Base-by-base conservation (phyloP, 306 rosid genomes). In the Clitoria ternatea region DNA sequence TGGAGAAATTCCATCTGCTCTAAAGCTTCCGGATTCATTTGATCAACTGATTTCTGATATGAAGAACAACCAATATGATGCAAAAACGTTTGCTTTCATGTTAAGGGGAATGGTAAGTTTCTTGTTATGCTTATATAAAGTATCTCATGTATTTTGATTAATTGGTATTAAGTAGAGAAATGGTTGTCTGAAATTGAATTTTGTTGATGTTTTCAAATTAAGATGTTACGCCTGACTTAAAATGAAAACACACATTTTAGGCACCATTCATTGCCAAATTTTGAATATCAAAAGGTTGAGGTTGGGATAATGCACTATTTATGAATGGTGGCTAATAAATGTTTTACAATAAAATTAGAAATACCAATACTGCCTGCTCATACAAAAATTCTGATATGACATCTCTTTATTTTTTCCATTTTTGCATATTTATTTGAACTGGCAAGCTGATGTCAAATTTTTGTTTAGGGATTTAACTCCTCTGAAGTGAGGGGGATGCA, bases 91-190 rank as follows among this genome's bases (percentile, higher is more conserved):
- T 63, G 97, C 96, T 22, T 77, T 89, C 53, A 67, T 82, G 85
- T 72, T 95, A 78, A 86, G 82, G 82, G 96, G 96, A 77, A 95
- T 87, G 99, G 99, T 95, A 80, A 33, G 88, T 81, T 60, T 15
- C 40, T 12, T 33, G 37, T 45, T 30, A 61, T 15, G 22, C 64
- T 40, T 66, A 43, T 64, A 13, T 71, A 26, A 61, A 59, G 29
- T 61, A 36, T 50, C 48, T 50, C 48, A 13, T 39, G 9, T 20
- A 13, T 66, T 56, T 47, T 18, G 27, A 18, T 36, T 64, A 22
- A 53, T 64, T 32, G 69, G 64, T 62, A 54, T 15, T 48, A 44
- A 37, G 6, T 35, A 17, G 47, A 57, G 45, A 71, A 22, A 75
- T 66, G 30, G 24, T 29, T 50, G 15, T 67, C 66, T 73, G 30